Percentiles rank a stretch among this genome's conserved stretches.
phyloP scores from a whole-genome alignment of 148 eudicot species.

The Nepenthes mirabilis region DNA sequence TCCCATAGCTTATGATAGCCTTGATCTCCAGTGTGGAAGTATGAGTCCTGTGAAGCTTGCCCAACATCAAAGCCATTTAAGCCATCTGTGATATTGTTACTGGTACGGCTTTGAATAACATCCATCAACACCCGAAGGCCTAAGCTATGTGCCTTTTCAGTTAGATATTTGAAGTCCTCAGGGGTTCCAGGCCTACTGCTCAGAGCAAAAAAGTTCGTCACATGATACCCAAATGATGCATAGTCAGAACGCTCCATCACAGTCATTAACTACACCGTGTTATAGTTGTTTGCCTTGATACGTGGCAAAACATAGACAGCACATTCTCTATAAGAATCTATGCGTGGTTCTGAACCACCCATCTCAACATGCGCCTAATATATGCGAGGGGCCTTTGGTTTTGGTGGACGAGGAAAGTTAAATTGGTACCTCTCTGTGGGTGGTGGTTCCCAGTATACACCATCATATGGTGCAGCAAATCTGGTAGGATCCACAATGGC shows the following conservation, averaged over 20 bases:
- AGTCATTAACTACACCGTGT: constrained; percentile 78
- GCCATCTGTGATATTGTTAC: too few relatives aligned
- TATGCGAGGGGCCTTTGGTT: neutral
- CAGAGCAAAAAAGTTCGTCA: constrained; percentile 81
- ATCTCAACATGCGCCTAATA: neutral
- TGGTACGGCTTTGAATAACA: too few relatives aligned
- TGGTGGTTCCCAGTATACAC: constrained; percentile 94
- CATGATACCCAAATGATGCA: constrained; percentile 85
- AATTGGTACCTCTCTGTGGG: constrained; percentile 11
- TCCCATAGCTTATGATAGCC: too few relatives aligned
- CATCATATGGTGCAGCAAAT: constrained; percentile 91
- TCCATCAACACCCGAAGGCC: neutral
- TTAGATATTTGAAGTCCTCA: constrained; percentile 73
- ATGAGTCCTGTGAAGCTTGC: too few relatives aligned
- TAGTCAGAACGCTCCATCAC: constrained; percentile 86
- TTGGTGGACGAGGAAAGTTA: neutral
- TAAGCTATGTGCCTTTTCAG: constrained; percentile 37
- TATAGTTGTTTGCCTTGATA: too few relatives aligned
- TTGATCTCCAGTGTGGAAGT: too few relatives aligned
- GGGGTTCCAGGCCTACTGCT: constrained; percentile 83
- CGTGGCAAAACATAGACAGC: neutral
- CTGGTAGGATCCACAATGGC: constrained; percentile 67
- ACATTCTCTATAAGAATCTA: neutral
- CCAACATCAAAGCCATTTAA: too few relatives aligned
- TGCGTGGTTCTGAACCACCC: neutral